Evolutionary conservation across 108 stramenopile genomes (phyloP).

Genomic region (Conticribra guillardii): DNA sequence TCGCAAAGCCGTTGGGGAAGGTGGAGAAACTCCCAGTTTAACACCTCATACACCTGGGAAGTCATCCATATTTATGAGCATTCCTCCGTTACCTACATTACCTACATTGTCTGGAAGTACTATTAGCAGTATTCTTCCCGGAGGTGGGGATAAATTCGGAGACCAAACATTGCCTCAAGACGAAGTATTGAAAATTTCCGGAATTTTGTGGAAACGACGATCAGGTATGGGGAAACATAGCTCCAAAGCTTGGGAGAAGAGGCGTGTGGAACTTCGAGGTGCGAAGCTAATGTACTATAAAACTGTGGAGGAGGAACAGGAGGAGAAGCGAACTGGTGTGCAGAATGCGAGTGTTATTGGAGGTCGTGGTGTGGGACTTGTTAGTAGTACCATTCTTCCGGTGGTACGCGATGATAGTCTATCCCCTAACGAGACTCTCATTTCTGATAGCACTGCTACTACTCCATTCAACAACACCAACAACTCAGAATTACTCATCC

Average conservation of each 20-base stretch:
- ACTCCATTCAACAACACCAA: too few species aligned
- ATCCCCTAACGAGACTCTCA: too few species aligned
- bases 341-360: background rate
- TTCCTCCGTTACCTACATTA: slow-evolving; percentile 6
- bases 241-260: slow-evolving; percentile 44
- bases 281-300: slow-evolving; percentile 41
- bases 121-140: background rate
- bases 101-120: background rate
- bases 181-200: slow-evolving; percentile 30
- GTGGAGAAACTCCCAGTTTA: background rate
- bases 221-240: slow-evolving; percentile 41
- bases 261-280: slow-evolving; percentile 41
- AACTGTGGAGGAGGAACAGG: slow-evolving; percentile 33
- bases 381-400: too few species aligned
- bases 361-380: too few species aligned
- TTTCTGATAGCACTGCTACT: too few species aligned
- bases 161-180: background rate
- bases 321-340: slow-evolving; percentile 7
- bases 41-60: background rate
- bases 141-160: background rate
- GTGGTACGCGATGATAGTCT: too few species aligned
- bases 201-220: slow-evolving; percentile 46
- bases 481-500: too few species aligned
- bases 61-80: background rate
- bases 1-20: background rate